A percentile compares a stretch with the other conserved stretches of the same genome.
Conservation (phyloP, 2,329 filamentous ascomycete genomes). For the Waltergamsia citrina region DNA sequence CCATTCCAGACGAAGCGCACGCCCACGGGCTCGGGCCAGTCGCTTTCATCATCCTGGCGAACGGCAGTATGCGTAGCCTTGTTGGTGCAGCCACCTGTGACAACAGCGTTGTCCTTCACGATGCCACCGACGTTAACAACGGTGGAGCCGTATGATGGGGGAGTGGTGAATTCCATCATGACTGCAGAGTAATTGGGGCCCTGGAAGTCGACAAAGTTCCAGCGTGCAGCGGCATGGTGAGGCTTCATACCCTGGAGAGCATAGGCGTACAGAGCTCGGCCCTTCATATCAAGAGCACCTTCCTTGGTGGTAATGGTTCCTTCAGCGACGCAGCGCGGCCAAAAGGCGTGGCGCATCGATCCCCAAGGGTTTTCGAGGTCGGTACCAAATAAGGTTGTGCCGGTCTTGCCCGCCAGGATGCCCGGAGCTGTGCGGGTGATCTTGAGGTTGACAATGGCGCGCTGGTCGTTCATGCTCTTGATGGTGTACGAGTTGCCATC, state of each 20-base stretch:
- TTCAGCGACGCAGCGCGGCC: constrained; percentile 76
- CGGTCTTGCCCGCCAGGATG: constrained; percentile 77
- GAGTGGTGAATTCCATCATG: constrained; percentile 94
- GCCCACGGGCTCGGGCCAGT: constrained; percentile 79
- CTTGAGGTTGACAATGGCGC: constrained; percentile 77
- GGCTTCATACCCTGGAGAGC: constrained; percentile 98
- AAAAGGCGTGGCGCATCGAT: constrained; percentile 84
- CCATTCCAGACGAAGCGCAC: constrained; percentile 73
- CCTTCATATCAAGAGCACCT: constrained; percentile 69
- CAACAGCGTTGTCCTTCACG: constrained; percentile 69
- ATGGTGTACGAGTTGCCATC: constrained; percentile 77
- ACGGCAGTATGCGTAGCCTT: constrained; percentile 59
- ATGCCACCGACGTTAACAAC: constrained; percentile 76
- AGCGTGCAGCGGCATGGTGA: constrained; percentile 83
- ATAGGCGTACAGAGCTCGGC: constrained; percentile 70
- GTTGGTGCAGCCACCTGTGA: constrained; percentile 60
- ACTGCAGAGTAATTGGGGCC: constrained; percentile 77
- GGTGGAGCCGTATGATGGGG: constrained; percentile 82
- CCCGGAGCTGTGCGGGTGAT: constrained; percentile 68
- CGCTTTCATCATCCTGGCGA: constrained; percentile 65
- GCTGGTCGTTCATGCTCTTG: constrained; percentile 79
- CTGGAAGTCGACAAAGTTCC: constrained; percentile 94
- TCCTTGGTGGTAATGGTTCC: constrained; percentile 76
- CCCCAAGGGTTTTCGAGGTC: constrained; percentile 86
- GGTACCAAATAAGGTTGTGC: constrained; percentile 77